Evolutionary conservation across 495 filamentous ascomycete genomes (phyloP).

Genomic region (Penicillium angulare): DNA sequence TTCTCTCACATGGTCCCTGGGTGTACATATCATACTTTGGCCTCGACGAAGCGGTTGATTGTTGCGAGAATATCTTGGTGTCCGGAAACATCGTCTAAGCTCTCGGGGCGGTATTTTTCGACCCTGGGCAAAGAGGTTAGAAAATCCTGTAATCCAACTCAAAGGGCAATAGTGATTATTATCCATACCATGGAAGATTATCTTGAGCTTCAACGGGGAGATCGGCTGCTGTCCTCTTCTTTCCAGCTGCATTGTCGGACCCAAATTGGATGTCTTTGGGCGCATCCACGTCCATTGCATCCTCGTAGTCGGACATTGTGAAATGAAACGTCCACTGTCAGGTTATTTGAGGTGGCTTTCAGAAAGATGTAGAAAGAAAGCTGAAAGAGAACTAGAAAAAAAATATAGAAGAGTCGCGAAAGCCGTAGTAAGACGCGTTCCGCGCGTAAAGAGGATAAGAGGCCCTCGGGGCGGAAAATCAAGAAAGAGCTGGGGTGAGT

Average conservation of each 20-base stretch:
- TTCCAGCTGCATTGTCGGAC: conserved; percentile 60
- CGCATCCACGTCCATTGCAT: conserved; percentile 83
- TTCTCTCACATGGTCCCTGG: neutral
- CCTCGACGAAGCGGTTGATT: conserved; percentile 93
- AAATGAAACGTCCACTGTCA: too few species aligned
- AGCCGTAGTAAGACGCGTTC: conserved; percentile 33
- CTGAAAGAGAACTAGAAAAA: conserved; percentile 1
- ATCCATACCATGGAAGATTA: conserved; percentile 81
- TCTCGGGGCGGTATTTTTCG: conserved; percentile 94
- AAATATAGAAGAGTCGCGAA: conserved; percentile 8
- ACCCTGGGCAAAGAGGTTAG: conserved; percentile 58
- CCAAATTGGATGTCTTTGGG: conserved; percentile 58
- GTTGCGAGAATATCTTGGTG: conserved; percentile 96
- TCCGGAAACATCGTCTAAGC: conserved; percentile 90
- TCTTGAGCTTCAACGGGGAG: conserved; percentile 92
- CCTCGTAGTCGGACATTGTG: conserved; percentile 87
- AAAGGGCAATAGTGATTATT: too few species aligned
- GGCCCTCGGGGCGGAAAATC: conserved; percentile 46
- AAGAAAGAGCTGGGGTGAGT: conserved; percentile 21
- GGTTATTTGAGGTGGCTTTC: too few species aligned
- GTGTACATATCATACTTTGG: conserved; percentile 56
- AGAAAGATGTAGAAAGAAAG: neutral
- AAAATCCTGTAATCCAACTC: neutral
- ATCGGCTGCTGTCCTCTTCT: conserved; percentile 90
- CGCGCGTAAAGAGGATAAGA: conserved; percentile 41